Conservation (phyloP, 164 flowering plant species). For the Chimonanthus salicifolius region DNA sequence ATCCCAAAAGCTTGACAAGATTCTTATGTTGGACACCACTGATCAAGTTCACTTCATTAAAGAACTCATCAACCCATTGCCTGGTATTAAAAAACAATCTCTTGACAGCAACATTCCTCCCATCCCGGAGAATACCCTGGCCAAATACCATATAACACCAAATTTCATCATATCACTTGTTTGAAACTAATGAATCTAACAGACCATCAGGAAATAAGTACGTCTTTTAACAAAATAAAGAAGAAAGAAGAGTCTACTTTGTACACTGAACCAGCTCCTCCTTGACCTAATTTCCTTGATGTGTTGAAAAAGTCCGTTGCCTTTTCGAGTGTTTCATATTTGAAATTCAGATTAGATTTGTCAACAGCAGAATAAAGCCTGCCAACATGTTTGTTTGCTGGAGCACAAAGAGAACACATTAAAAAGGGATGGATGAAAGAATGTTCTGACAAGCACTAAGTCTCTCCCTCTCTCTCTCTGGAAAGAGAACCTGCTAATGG, state of each 20-base stretch:
- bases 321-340: conserved; percentile 65
- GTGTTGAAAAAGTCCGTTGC: conserved; percentile 59
- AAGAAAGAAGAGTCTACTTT: conserved; percentile 33
- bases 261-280: conserved; percentile 81
- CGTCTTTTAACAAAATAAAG: neutral
- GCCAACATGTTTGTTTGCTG: conserved; percentile 38
- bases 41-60: conserved; percentile 80
- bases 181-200: too few species aligned
- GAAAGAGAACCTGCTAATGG: neutral
- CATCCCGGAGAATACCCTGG: conserved; percentile 63
- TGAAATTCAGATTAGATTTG: conserved; percentile 52
- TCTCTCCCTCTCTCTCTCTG: neutral
- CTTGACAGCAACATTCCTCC: conserved; percentile 59
- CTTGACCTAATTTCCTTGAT: conserved; percentile 72
- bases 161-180: neutral
- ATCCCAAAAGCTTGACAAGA: conserved; percentile 72
- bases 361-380: conserved; percentile 30
- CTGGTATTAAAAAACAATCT: conserved; percentile 69
- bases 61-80: conserved; percentile 90
- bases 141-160: neutral
- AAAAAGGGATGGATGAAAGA: conserved; percentile 4
- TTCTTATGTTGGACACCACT: conserved; percentile 65
- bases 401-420: conserved; percentile 13
- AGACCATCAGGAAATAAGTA: too few species aligned
- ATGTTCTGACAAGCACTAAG: neutral